Evolutionary conservation across 2,329 filamentous ascomycete species (phyloP).

Genomic region (Elsinoe ampelina): DNA sequence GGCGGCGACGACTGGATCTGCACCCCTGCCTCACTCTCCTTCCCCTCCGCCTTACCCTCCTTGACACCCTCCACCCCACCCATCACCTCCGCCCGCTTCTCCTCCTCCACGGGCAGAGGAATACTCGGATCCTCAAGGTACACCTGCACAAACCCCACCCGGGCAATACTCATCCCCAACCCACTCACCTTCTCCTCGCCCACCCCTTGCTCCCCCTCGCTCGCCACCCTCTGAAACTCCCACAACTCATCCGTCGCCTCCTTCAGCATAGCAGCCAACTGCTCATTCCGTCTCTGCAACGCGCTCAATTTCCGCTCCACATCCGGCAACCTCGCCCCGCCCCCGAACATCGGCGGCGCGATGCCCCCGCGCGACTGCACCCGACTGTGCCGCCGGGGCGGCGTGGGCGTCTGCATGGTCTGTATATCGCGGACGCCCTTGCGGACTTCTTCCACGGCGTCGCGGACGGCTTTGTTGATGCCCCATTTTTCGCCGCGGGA

Average conservation of each 20-base stretch:
- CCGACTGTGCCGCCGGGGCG: conserved; percentile 23
- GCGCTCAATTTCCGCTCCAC: conserved; percentile 31
- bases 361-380: neutral
- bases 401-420: conserved; percentile 28
- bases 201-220: conserved; percentile 24
- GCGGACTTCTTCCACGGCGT: conserved; percentile 68
- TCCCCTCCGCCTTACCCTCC: neutral
- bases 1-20: neutral
- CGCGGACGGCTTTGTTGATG: conserved; percentile 71
- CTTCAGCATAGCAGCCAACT: conserved; percentile 59
- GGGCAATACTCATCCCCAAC: conserved; percentile 40
- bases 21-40: neutral
- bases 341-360: neutral
- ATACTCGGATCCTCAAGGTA: conserved; percentile 40
- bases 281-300: conserved; percentile 57
- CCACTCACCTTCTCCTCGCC: conserved; percentile 30
- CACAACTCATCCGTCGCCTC: conserved; percentile 56
- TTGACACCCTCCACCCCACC: neutral
- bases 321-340: neutral
- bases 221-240: conserved; percentile 45
- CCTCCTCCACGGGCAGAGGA: conserved; percentile 33
- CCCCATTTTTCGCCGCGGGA: conserved; percentile 66
- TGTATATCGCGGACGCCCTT: conserved; percentile 65
- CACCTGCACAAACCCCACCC: conserved; percentile 43
- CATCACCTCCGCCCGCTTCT: conserved; percentile 2